A percentile compares a stretch with the other conserved stretches of the same genome.
Conservation (phyloP, 805 yeast species). For the Torulaspora maleeae region DNA sequence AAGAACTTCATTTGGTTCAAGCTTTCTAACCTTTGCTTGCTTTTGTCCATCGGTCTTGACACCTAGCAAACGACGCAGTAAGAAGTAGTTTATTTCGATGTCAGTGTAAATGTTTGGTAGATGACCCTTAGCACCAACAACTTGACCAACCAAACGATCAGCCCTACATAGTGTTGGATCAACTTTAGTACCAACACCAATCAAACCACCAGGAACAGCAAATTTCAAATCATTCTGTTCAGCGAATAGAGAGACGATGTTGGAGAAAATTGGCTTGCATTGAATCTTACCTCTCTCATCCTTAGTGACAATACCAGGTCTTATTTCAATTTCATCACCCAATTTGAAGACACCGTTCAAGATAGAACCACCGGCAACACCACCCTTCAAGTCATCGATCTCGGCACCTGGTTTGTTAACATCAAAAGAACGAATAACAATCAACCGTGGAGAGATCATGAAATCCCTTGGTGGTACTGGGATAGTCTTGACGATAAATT, state of each 20-base stretch:
- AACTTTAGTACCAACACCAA: constrained; percentile 98
- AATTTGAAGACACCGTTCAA: constrained; percentile 93
- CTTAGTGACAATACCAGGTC: constrained; percentile 98
- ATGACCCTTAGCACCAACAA: constrained; percentile 94
- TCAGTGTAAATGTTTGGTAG: constrained; percentile 95
- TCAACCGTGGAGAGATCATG: constrained; percentile 86
- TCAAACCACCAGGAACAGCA: constrained; percentile 99
- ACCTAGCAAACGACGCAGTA: constrained; percentile 94
- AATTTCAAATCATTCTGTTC: constrained; percentile 96
- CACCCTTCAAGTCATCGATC: constrained; percentile 95
- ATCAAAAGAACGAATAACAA: constrained; percentile 96
- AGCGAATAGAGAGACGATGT: constrained; percentile 90
- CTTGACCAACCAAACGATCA: constrained; percentile 98
- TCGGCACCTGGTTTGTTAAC: constrained; percentile 99
- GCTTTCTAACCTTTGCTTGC: constrained; percentile 93
- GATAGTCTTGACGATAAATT: constrained; percentile 84
- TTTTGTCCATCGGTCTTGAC: constrained; percentile 97
- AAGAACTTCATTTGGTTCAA: constrained; percentile 89
- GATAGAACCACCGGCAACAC: constrained; percentile 99
- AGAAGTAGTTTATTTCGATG: constrained; percentile 94
- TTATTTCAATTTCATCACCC: constrained; percentile 97
- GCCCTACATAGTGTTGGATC: constrained; percentile 99
- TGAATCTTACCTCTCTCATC: constrained; percentile 83
- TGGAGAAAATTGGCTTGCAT: constrained; percentile 93
- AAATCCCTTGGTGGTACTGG: constrained; percentile 98